These are phyloP conservation scores for Dendrostoma leiphaemia DNA, from an alignment of 2,329 filamentous ascomycete genomes.

Conservation along the genomic window DNA sequence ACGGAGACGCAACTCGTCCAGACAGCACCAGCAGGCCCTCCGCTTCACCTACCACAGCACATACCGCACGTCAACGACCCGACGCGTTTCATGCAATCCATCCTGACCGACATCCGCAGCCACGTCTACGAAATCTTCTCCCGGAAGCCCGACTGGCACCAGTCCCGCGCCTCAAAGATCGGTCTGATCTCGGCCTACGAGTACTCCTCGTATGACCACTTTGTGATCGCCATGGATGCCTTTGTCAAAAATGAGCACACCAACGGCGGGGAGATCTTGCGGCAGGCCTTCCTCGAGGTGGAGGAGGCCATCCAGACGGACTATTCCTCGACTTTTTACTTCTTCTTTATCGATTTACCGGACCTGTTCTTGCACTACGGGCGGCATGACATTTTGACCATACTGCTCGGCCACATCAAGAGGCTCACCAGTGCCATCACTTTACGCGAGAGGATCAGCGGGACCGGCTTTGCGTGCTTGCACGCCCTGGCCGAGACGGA, in stretches of 20 bases:
- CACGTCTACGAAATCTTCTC: conserved; percentile 21
- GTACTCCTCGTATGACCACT: conserved; percentile 20
- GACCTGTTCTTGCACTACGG: conserved; percentile 19
- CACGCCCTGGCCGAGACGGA: conserved; percentile 17
- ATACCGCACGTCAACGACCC: conserved; percentile 14
- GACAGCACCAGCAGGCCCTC: background rate
- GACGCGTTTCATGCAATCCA: conserved; percentile 15
- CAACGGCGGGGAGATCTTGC: conserved; percentile 19
- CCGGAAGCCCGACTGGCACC: conserved; percentile 16
- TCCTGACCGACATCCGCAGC: conserved; percentile 19
- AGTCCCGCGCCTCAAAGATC: conserved; percentile 8
- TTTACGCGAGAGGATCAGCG: conserved; percentile 16
- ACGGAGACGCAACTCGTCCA: background rate
- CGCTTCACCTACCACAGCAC: conserved; percentile 3
- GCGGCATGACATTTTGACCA: conserved; percentile 19
- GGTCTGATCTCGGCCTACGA: conserved; percentile 19
- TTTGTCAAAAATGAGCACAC: conserved; percentile 19
- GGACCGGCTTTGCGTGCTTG: conserved; percentile 18
- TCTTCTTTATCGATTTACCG: conserved; percentile 21
- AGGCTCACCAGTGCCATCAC: conserved; percentile 14
- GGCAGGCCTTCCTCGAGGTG: conserved; percentile 20
- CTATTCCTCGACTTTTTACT: conserved; percentile 20
- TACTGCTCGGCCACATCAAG: conserved; percentile 20
- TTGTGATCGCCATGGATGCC: conserved; percentile 19
- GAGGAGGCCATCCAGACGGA: conserved; percentile 20